These are phyloP conservation scores for Globisporangium nunn DNA, from an alignment of 352 stramenopile genomes.

Conservation along the genomic window DNA sequence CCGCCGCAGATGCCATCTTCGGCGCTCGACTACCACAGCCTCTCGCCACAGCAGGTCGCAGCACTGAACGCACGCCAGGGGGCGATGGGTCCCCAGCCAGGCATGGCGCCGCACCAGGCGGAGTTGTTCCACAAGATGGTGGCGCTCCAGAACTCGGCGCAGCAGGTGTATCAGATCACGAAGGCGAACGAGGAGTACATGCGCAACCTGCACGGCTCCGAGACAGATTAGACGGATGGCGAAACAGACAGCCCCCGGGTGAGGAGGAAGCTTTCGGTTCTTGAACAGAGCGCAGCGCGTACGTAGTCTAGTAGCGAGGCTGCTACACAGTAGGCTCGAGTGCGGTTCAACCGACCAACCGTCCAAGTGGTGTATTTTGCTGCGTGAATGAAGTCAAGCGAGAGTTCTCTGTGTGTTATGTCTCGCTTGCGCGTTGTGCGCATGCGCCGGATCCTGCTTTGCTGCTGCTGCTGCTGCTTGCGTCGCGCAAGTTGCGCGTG, in stretches of 20 bases:
- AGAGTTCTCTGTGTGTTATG: not conserved
- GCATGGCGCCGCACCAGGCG: conserved; percentile 9
- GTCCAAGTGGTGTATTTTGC: not conserved
- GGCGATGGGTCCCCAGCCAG: conserved; percentile 5
- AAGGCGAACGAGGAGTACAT: conserved; percentile 13
- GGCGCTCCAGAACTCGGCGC: conserved; percentile 10
- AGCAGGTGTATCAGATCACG: conserved; percentile 12
- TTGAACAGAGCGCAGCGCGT: no score
- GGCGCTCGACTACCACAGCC: conserved; percentile 1
- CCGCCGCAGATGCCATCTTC: not conserved
- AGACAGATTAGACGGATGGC: not conserved
- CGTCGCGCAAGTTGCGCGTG: no score
- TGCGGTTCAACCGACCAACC: no score
- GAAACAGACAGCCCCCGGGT: no score
- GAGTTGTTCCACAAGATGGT: conserved; percentile 13
- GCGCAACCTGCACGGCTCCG: conserved; percentile 4
- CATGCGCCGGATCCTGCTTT: no score
- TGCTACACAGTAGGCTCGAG: not conserved
- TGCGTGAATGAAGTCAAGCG: not conserved
- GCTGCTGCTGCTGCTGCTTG: not conserved
- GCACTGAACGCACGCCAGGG: not conserved
- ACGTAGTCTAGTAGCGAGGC: not conserved
- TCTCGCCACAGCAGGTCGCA: not conserved
- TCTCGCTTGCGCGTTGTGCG: not conserved
- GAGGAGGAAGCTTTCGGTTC: not conserved